Evolutionary conservation across 345 rosid genomes (phyloP), one percentile per base, ranked within the genome.

Genomic region (Syzygium aqueum): DNA sequence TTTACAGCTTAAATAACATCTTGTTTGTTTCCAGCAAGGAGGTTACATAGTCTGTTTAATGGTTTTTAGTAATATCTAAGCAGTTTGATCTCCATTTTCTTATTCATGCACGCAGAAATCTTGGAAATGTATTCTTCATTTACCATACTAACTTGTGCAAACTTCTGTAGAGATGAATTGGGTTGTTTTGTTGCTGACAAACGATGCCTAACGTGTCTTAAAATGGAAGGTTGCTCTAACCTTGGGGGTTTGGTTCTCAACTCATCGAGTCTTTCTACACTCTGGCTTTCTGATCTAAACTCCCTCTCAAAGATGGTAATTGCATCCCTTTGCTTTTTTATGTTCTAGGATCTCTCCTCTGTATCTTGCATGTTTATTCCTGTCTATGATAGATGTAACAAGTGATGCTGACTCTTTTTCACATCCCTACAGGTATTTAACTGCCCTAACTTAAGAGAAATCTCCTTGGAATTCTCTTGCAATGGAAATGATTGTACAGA

Each of bases 161-260:
- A 73, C 87, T 87, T 84, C 17, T 91, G 91, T 89, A 96, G 99
- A 57, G 97, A 96, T 91, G 99, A 96, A 90, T 87, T 98, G 88
- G 93, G 94, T 90, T 98, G 99, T 77, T 98, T 96, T 96, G 98
- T 98, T 87, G 96, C 99, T 63, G 96, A 96, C 89, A 96, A 94
- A 89, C 94, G 95, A 88, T 94, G 97, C 90, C 96, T 96, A 15
- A 90, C 89, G 78, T 92, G 89, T 90, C 96, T 98, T 89, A 96
- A 98, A 94, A 94, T 98, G 98, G 97, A 95, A 91, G 98, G 99
- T 40, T 96, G 98, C 91, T 91, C 96, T 85, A 96, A 94, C 91
- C 92, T 98, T 73, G 98, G 97, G 77, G 97, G 97, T 84, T 91
- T 96, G 90, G 85, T 92, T 53, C 95, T 98, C 86, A 91, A 93